Conservation (phyloP, 345 rosid genomes). For the Mercurialis annua region DNA sequence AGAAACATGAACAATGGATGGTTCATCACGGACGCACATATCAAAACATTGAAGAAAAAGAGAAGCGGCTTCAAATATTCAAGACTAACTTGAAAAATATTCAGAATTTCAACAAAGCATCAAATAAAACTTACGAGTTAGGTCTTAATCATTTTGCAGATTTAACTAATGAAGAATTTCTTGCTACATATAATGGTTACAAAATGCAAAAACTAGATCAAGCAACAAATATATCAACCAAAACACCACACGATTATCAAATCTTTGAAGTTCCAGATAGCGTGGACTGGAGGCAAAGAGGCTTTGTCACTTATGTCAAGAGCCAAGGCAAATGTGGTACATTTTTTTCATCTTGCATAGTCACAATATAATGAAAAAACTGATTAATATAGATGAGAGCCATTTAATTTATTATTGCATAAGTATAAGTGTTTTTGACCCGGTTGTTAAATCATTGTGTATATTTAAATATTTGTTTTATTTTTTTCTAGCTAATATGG, state of each 20-base stretch:
- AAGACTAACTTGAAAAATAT: slow-evolving; percentile 19
- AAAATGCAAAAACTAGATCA: background rate
- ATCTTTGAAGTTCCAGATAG: background rate
- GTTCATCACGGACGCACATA: slow-evolving; percentile 12
- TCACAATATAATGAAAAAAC: too few species aligned
- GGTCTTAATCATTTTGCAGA: background rate
- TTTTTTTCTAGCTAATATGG: too few species aligned
- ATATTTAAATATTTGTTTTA: too few species aligned
- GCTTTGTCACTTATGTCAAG: background rate
- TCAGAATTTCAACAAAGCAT: slow-evolving; percentile 8
- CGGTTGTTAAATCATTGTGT: too few species aligned
- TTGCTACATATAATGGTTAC: background rate
- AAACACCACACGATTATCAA: background rate
- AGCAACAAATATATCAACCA: background rate
- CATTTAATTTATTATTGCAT: too few species aligned
- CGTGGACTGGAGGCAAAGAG: background rate
- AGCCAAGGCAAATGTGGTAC: slow-evolving; percentile 2
- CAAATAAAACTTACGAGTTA: background rate
- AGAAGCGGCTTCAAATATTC: slow-evolving; percentile 24
- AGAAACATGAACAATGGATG: slow-evolving; percentile 29
- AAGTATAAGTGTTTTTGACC: too few species aligned
- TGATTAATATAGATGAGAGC: too few species aligned
- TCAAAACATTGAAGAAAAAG: slow-evolving; percentile 12
- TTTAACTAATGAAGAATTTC: background rate
- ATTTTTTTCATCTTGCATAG: too few species aligned